Evolutionary conservation across 768 basidiomycete genomes (phyloP), one percentile per base, ranked within the genome.

Genomic region (Naganishia vaughanmartiniae): DNA sequence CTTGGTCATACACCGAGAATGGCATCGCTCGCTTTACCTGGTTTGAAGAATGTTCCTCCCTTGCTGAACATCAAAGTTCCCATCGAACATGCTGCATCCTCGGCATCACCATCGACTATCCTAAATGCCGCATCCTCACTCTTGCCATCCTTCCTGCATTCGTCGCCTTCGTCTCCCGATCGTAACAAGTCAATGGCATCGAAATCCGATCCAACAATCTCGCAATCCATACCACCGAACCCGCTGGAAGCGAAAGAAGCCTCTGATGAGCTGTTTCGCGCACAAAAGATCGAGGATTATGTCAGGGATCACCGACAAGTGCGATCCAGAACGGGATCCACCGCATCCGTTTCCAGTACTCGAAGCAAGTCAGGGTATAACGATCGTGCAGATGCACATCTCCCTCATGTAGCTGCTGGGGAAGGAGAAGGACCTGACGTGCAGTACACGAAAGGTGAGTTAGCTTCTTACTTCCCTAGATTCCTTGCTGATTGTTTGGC

Each of bases 391-490:
- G 87, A 88, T 72, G 86, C 86, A 39, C 83, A 84, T 4, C 79
- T 90, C 31, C 83, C 84, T 0, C 82, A 83, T 54, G 77, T 83
- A 4, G 76, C 84, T 19, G 78, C 77, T 65, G 81, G 83, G 51
- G 81, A 84, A 53, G 82, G 83, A 54, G 83, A 85, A 69, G 82
- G 83, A 67, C 87, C 88, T 30, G 84, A 84, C 19, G 84, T 90
- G 1, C 83, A 87, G 57, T 91, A 91, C 73, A 86, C 86, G 36
- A 83, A 85, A 54, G 84, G 89, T 87, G 66, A 56, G 76, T 74
- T n/a, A 7, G 53, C 36, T 26, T 54, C n/a, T n/a, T 31, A 81
- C 76, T 58, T 76, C 76, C 9, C 82, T 84, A 31, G 28, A 46
- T 14, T 21, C 14, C 21, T 72, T 75, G 51, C 67, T 66, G 15